These are phyloP conservation scores for Hamamelis virginiana DNA, from an alignment of 164 flowering plant species.

Conservation along the genomic window DNA sequence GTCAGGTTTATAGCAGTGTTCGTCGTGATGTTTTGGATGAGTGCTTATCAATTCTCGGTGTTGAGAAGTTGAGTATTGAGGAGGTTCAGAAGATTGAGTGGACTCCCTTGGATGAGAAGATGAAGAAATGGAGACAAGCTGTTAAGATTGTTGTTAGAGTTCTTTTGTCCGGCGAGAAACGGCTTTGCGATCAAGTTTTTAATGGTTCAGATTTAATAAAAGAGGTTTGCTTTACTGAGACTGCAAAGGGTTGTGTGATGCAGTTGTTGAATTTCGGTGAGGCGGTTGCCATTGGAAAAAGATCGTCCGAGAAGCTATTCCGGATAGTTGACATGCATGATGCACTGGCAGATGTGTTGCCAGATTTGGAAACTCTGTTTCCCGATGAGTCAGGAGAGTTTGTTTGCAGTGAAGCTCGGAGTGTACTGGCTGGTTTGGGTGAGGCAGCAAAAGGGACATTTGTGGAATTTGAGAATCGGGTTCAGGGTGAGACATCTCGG, in stretches of 20 bases:
- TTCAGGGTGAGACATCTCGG: conserved; percentile 53
- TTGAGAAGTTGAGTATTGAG: conserved; percentile 84
- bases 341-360: conserved; percentile 42
- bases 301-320: conserved; percentile 66
- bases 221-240: conserved; percentile 70
- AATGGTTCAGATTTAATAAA: conserved; percentile 38
- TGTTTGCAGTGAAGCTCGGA: conserved; percentile 52
- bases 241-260: conserved; percentile 67
- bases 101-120: conserved; percentile 76
- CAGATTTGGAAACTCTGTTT: conserved; percentile 49
- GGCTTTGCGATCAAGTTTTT: conserved; percentile 71
- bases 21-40: conserved; percentile 82
- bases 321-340: conserved; percentile 87
- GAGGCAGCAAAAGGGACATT: conserved; percentile 74
- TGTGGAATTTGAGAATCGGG: conserved; percentile 75
- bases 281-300: conserved; percentile 62
- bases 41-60: conserved; percentile 62
- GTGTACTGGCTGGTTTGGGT: conserved; percentile 53
- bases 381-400: conserved; percentile 42
- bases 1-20: conserved; percentile 69
- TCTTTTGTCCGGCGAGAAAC: conserved; percentile 61
- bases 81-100: conserved; percentile 87
- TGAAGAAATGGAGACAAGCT: conserved; percentile 89
- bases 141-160: conserved; percentile 62
- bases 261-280: conserved; percentile 78